Conservation (phyloP, 768 basidiomycete species). For the Calocera viscosa region DNA sequence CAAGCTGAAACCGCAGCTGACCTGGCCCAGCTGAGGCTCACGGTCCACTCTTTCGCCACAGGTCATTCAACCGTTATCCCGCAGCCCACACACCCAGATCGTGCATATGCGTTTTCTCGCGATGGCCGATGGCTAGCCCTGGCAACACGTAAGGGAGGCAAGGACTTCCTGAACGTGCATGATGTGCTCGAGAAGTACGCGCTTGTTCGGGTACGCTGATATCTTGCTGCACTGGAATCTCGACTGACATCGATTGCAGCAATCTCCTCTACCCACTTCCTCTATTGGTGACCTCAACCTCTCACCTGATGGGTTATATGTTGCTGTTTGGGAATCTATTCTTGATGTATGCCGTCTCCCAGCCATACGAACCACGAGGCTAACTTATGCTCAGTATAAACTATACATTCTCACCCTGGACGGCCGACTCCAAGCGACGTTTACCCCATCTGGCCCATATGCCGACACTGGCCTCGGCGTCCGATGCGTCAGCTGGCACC, state of each 20-base stretch:
- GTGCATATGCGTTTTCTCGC: slow-evolving; percentile 69
- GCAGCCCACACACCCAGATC: slow-evolving; percentile 67
- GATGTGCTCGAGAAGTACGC: slow-evolving; percentile 58
- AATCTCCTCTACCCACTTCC: slow-evolving; percentile 67
- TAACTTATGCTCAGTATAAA: slow-evolving; percentile 46
- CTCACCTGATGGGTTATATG: slow-evolving; percentile 61
- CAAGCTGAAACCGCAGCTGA: slow-evolving; percentile 7
- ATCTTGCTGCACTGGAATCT: neutral
- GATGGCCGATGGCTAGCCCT: slow-evolving; percentile 77
- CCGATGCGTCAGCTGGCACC: slow-evolving; percentile 71
- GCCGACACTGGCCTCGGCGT: slow-evolving; percentile 78
- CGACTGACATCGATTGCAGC: slow-evolving; percentile 35
- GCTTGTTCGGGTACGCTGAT: slow-evolving; percentile 48
- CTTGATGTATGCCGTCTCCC: slow-evolving; percentile 48
- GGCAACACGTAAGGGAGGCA: slow-evolving; percentile 81
- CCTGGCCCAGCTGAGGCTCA: slow-evolving; percentile 36
- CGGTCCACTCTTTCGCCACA: slow-evolving; percentile 70
- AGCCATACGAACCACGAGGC: neutral
- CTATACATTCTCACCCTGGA: slow-evolving; percentile 55
- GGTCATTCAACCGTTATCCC: slow-evolving; percentile 74
- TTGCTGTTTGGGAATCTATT: slow-evolving; percentile 75
- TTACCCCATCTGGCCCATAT: slow-evolving; percentile 38
- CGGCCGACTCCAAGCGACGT: slow-evolving; percentile 51
- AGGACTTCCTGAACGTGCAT: slow-evolving; percentile 77
- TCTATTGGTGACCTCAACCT: slow-evolving; percentile 58